Base-by-base conservation (phyloP, 257 asterid genomes). In the Forsythia suspensa region DNA sequence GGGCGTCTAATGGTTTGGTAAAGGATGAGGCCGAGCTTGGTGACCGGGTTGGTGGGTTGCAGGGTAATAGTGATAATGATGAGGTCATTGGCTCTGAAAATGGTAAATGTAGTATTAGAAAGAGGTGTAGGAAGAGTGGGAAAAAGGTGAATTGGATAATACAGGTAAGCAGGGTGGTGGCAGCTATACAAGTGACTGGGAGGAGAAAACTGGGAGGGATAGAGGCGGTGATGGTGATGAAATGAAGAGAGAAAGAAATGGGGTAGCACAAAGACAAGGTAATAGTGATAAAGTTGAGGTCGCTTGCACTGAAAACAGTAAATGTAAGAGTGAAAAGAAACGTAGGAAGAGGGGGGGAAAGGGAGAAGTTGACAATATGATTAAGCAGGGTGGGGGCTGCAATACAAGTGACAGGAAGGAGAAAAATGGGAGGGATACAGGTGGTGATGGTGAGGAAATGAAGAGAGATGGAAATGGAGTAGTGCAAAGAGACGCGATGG, bases 11-110 rank as follows among this genome's bases (percentile, higher is more conserved):
- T 29, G 34, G 2, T 29, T 29, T 29, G 34, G 34, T 29, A 29
- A 29, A 29, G 34, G 34, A 29, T 1, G 34, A 29, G 34, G 34
- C 34, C 34, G 34, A 1, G 34, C 34, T 29, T 1, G 34, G 34
- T 29, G 34, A 29, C 34, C 34, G 34, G 34, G 2, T 29, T 29
- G 34, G 1, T 29, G 34, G 34, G 34, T 29, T 29, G 34, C 34
- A 29, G 34, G 90, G 94, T 70, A 97, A 87, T 36, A 90, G 92
- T 42, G 97, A 92, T 43, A 80, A 59, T 63, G 92, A 86, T 12
- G 89, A 73, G 21, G 83, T 29, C 38, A 83, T 21, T 34, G 42
- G 63, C 46, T 73, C 12, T 15, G 82, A 39, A 36, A 66, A 70
- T 71, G 88, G 88, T 43, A 82, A 83, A 18, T 80, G 79, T 68